phyloP scores from a whole-genome alignment of 371 early-diverging fungal species.

The Haplosporangium sp. region DNA sequence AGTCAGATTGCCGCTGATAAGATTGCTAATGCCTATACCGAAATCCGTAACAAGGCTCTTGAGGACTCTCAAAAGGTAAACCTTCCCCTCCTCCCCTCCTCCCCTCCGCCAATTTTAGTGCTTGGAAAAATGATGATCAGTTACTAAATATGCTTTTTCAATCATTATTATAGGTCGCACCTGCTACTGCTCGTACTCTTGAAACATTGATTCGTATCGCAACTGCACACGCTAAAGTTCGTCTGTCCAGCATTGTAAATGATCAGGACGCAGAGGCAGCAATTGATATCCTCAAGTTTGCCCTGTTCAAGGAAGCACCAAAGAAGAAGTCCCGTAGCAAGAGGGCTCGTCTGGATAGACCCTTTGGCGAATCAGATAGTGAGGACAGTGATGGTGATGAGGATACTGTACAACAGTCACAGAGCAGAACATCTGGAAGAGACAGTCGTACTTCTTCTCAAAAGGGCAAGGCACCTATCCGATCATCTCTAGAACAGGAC shows the following conservation, averaged over 20 bases:
- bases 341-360: conserved; percentile 40
- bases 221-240: conserved; percentile 98
- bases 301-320: conserved; percentile 91
- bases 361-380: conserved; percentile 53
- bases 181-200: conserved; percentile 98
- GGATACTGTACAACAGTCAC: conserved; percentile 46
- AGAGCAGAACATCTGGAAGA: conserved; percentile 15
- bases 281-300: conserved; percentile 86
- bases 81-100: no score
- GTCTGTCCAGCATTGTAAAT: conserved; percentile 87
- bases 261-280: conserved; percentile 91
- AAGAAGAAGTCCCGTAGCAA: conserved; percentile 71
- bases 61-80: conserved; percentile 57
- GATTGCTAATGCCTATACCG: conserved; percentile 84
- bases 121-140: no score
- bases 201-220: conserved; percentile 99
- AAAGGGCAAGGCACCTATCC: conserved; percentile 45
- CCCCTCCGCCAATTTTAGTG: neutral
- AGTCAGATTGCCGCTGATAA: conserved; percentile 81
- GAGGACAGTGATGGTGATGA: conserved; percentile 54
- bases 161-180: conserved; percentile 64
- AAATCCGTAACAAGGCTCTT: conserved; percentile 67
- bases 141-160: neutral
- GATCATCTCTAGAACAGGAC: conserved; percentile 50
- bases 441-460: conserved; percentile 1